Evolutionary conservation across 345 rosid genomes (phyloP).

Genomic region (Rhodamnia argentea): DNA sequence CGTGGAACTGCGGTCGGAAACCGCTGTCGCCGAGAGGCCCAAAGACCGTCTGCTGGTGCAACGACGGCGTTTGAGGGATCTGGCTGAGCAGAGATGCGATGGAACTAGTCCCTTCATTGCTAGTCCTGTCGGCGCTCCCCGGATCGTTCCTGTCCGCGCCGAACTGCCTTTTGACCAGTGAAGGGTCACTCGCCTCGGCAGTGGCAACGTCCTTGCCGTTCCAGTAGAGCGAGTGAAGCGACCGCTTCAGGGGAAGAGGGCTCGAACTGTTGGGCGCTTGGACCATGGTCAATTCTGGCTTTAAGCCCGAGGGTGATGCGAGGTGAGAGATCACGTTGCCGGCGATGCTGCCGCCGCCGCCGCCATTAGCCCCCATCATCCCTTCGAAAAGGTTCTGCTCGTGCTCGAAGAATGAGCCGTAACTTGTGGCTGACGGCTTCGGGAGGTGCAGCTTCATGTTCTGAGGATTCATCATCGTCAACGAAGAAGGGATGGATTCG

Average conservation of each 20-base stretch:
- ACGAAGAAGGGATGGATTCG: conserved; percentile 42
- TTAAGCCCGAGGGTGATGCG: conserved; percentile 21
- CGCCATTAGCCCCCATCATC: conserved; percentile 8
- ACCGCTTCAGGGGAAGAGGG: conserved; percentile 40
- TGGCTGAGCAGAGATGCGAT: conserved; percentile 39
- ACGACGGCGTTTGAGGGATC: conserved; percentile 31
- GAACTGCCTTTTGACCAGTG: conserved; percentile 46
- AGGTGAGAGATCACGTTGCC: conserved; percentile 16
- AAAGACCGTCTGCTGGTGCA: conserved; percentile 34
- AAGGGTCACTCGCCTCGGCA: background rate
- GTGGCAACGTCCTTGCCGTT: conserved; percentile 17
- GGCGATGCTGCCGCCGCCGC: conserved; percentile 5
- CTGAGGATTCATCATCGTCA: conserved; percentile 23
- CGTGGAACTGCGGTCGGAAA: conserved; percentile 48
- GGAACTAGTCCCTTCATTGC: conserved; percentile 23
- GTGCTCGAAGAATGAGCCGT: conserved; percentile 26
- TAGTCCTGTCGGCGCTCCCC: conserved; percentile 5
- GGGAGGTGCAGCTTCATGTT: conserved; percentile 15
- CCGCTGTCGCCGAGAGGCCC: conserved; percentile 48
- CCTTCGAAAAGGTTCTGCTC: conserved; percentile 36
- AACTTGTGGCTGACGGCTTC: conserved; percentile 14
- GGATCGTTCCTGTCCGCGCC: conserved; percentile 12
- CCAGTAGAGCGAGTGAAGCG: conserved; percentile 60
- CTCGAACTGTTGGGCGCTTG: background rate
- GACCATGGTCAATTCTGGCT: conserved; percentile 25